Conservation (phyloP, 352 stramenopile genomes). For the Pythium monospermum region DNA sequence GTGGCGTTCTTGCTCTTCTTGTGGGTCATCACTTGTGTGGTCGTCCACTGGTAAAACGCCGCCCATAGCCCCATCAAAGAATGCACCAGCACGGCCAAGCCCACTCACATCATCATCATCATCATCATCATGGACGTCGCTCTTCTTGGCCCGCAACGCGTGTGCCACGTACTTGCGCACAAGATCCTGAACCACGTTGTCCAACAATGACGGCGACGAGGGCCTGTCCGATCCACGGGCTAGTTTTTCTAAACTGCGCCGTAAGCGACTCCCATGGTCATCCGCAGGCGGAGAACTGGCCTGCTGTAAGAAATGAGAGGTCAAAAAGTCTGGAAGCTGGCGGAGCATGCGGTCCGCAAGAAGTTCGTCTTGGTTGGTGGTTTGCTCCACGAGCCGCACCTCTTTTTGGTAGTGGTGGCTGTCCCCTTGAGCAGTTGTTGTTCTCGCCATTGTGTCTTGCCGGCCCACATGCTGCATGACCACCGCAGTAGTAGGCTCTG, state of each 20-base stretch:
- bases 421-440: too few relatives aligned
- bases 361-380: constrained; percentile 3
- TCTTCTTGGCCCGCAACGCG: background rate
- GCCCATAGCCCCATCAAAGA: constrained; percentile 10
- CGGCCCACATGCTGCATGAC: too few relatives aligned
- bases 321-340: constrained; percentile 18
- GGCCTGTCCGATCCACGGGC: too few relatives aligned
- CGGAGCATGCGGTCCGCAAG: constrained; percentile 11
- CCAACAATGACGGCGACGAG: too few relatives aligned
- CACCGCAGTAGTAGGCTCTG: too few relatives aligned
- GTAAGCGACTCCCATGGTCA: constrained; percentile 14
- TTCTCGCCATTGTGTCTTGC: too few relatives aligned
- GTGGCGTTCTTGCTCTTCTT: too few relatives aligned
- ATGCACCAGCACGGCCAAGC: constrained; percentile 7
- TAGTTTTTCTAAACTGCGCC: constrained; percentile 15
- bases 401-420: too few relatives aligned
- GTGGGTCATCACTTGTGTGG: background rate
- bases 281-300: background rate
- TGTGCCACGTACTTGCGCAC: constrained; percentile 4
- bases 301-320: too few relatives aligned
- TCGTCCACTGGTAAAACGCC: background rate
- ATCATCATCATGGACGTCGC: constrained; percentile 3
- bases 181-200: constrained; percentile 10
- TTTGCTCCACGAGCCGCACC: constrained; percentile 6
- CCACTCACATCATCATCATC: constrained; percentile 14